Evolutionary conservation across 257 asterid species (phyloP).

Genomic region (Gardenia jasminoides): DNA sequence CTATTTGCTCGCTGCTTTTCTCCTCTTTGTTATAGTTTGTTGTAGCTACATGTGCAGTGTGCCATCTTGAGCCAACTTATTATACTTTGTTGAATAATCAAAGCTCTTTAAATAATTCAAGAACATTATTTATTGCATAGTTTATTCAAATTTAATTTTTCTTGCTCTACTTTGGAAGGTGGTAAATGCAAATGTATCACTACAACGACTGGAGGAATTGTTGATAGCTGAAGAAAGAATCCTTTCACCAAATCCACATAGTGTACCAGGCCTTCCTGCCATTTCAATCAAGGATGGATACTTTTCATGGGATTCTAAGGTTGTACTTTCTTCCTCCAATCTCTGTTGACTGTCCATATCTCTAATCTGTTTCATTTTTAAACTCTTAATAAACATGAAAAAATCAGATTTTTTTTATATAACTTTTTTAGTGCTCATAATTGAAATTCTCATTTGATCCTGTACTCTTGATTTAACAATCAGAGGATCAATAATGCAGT

Average conservation of each 20-base stretch:
- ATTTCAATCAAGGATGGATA: conserved; percentile 82
- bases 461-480: background rate
- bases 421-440: background rate
- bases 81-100: background rate
- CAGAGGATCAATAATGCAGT: background rate
- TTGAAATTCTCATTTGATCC: background rate
- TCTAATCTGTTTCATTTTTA: background rate
- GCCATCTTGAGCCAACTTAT: background rate
- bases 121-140: no score
- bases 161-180: conserved; percentile 33
- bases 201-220: conserved; percentile 89
- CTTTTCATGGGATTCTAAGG: conserved; percentile 98
- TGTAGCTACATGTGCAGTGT: background rate
- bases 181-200: conserved; percentile 89
- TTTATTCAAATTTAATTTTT: background rate
- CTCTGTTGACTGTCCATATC: no score
- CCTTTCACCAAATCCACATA: conserved; percentile 81
- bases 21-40: background rate
- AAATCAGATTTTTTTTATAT: background rate
- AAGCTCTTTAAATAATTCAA: background rate
- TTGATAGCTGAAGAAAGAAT: conserved; percentile 76
- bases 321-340: conserved; percentile 4
- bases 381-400: background rate
- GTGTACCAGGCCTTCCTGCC: conserved; percentile 79
- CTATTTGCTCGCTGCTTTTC: conserved; percentile 6